Percentiles rank a stretch among this genome's conserved stretches.
These are phyloP conservation scores for Crithidia mellificae DNA, from an alignment of 208 protist species.

Conservation along the genomic window DNA sequence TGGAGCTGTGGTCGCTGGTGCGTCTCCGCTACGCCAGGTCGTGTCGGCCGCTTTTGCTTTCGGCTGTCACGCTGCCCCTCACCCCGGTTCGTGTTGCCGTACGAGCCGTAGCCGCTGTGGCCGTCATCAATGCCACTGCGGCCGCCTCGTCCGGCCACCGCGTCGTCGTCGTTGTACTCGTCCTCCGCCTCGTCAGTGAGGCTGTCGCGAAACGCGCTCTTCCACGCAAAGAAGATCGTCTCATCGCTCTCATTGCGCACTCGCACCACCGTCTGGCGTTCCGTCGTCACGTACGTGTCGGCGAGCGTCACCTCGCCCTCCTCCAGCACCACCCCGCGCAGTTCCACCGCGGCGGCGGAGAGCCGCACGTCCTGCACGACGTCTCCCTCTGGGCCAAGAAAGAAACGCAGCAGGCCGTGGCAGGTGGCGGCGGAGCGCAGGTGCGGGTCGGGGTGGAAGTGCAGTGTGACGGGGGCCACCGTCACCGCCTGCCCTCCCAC, in stretches of 20 bases:
- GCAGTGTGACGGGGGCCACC: slow-evolving; percentile 35
- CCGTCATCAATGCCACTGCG: background rate
- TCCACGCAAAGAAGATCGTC: slow-evolving; percentile 88
- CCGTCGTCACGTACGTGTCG: slow-evolving; percentile 90
- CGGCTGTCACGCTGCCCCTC: slow-evolving; percentile 2
- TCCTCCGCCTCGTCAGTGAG: slow-evolving; percentile 19
- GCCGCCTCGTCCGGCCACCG: too few relatives aligned
- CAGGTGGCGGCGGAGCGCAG: slow-evolving; percentile 17
- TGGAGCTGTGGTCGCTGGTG: too few relatives aligned
- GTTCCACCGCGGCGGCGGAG: slow-evolving; percentile 58
- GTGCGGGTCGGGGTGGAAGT: slow-evolving; percentile 24
- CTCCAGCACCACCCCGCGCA: slow-evolving; percentile 74
- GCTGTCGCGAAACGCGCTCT: slow-evolving; percentile 38
- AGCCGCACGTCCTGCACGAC: slow-evolving; percentile 74
- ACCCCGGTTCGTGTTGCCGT: background rate
- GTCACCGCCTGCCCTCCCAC: slow-evolving; percentile 28
- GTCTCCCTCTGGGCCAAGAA: slow-evolving; percentile 83
- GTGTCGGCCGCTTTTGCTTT: background rate
- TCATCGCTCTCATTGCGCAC: slow-evolving; percentile 87
- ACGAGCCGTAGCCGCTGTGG: background rate
- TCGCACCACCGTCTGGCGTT: slow-evolving; percentile 80
- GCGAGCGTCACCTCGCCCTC: slow-evolving; percentile 54
- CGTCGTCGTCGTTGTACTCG: too few relatives aligned
- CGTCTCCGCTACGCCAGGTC: background rate
- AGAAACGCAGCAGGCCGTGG: slow-evolving; percentile 62